These are phyloP conservation scores for Xylaria telfairii DNA, from an alignment of 495 filamentous ascomycete genomes.

Conservation along the genomic window DNA sequence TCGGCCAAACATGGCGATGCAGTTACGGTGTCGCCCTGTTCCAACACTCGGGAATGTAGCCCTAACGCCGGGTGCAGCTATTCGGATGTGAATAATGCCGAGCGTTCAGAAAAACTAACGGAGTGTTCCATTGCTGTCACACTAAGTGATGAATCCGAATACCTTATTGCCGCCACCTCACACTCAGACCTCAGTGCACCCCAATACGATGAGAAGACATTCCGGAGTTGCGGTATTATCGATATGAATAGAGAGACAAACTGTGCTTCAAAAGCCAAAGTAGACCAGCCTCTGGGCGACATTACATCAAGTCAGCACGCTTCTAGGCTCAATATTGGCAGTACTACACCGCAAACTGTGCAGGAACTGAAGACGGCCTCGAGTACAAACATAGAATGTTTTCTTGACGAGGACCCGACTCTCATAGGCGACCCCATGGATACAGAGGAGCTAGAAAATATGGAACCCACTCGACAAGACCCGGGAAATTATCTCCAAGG, in stretches of 20 bases:
- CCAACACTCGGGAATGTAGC: neutral
- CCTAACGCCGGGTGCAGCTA: slow-evolving; percentile 12
- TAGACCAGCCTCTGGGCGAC: neutral
- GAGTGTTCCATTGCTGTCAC: neutral
- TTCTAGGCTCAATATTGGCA: neutral
- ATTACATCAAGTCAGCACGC: slow-evolving; percentile 5
- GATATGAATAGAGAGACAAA: neutral
- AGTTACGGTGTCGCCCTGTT: neutral
- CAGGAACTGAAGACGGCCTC: neutral
- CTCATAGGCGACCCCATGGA: slow-evolving; percentile 29
- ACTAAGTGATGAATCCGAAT: neutral
- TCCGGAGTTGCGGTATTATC: neutral
- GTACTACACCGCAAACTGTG: slow-evolving; percentile 11
- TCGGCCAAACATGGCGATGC: slow-evolving; percentile 18
- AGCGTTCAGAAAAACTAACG: neutral
- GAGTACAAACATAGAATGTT: neutral
- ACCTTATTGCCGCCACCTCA: neutral
- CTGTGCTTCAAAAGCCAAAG: neutral
- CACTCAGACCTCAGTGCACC: neutral
- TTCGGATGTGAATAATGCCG: neutral
- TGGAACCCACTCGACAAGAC: neutral
- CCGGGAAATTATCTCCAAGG: neutral
- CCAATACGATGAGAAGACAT: neutral
- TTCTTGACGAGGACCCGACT: slow-evolving; percentile 27
- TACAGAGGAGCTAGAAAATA: slow-evolving; percentile 2